Evolutionary conservation across 352 stramenopile species (phyloP).

Genomic region (Thalassiosira livingstoniorum): DNA sequence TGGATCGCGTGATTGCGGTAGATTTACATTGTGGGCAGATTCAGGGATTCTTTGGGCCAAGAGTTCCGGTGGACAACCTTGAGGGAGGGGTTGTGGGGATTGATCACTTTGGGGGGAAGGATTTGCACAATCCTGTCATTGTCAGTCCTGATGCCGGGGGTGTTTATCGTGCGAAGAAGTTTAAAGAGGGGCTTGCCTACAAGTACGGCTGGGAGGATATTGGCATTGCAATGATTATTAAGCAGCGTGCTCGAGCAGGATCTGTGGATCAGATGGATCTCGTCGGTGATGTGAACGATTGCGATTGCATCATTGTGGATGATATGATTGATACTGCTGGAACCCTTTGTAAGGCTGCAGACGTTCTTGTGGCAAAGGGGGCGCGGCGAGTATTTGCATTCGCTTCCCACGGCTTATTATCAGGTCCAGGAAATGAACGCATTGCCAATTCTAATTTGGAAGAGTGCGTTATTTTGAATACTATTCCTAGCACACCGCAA

Average conservation of each 20-base stretch:
- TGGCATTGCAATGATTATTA: slow-evolving; percentile 99
- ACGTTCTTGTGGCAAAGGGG: slow-evolving; percentile 95
- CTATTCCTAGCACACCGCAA: slow-evolving; percentile 88
- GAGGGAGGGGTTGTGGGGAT: slow-evolving; percentile 84
- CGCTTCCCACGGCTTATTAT: slow-evolving; percentile 95
- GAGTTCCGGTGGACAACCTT: slow-evolving; percentile 99
- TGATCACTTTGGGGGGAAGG: slow-evolving; percentile 89
- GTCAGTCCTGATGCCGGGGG: slow-evolving; percentile 99
- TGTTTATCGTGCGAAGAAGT: slow-evolving; percentile 99
- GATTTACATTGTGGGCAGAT: slow-evolving; percentile 95
- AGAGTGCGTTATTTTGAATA: slow-evolving; percentile 92
- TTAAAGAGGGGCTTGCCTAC: slow-evolving; percentile 97
- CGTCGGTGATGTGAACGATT: slow-evolving; percentile 98
- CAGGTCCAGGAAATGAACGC: slow-evolving; percentile 85
- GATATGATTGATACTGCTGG: slow-evolving; percentile 99
- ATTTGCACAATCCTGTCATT: slow-evolving; percentile 99
- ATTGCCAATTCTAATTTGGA: slow-evolving; percentile 87
- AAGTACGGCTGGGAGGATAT: slow-evolving; percentile 98
- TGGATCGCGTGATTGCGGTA: slow-evolving; percentile 92
- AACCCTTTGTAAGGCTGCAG: slow-evolving; percentile 97
- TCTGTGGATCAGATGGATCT: slow-evolving; percentile 99
- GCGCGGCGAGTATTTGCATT: slow-evolving; percentile 99
- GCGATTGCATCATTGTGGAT: slow-evolving; percentile 99
- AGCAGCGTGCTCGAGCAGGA: slow-evolving; percentile 96
- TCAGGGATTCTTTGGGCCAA: slow-evolving; percentile 97